Conservation (phyloP, 2,329 filamentous ascomycete species). For the Onygena corvina region DNA sequence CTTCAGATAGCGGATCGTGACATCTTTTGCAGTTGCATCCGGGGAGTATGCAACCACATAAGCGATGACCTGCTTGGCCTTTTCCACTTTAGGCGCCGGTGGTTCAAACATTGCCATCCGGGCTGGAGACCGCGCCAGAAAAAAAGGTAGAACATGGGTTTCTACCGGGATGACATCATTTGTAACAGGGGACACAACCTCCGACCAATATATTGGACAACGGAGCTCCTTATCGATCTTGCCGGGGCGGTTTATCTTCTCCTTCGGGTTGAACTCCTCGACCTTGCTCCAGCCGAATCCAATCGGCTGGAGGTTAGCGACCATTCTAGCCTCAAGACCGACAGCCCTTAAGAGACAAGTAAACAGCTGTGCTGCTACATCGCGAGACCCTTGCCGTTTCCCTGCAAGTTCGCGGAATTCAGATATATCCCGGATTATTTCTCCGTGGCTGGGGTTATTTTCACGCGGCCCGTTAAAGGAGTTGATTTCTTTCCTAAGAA, state of each 20-base stretch:
- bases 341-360: conserved; percentile 70
- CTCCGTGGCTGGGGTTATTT: conserved; percentile 58
- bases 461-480: conserved; percentile 53
- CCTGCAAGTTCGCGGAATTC: conserved; percentile 59
- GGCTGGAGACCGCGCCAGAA: conserved; percentile 61
- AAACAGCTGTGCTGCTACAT: conserved; percentile 80
- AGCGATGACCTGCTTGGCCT: conserved; percentile 75
- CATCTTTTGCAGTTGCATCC: conserved; percentile 85
- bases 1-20: conserved; percentile 82
- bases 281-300: conserved; percentile 84
- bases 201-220: conserved; percentile 87
- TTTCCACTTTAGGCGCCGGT: conserved; percentile 69
- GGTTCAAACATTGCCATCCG: conserved; percentile 66
- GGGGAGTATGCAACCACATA: conserved; percentile 74
- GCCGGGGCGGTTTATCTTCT: conserved; percentile 17
- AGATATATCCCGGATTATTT: conserved; percentile 54
- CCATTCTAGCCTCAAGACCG: conserved; percentile 69
- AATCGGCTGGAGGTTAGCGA: conserved; percentile 71
- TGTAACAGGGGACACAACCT: conserved; percentile 71
- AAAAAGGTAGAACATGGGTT: conserved; percentile 51
- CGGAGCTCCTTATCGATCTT: conserved; percentile 61
- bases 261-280: conserved; percentile 56
- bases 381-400: conserved; percentile 65
- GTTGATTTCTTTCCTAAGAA: conserved; percentile 60
- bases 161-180: conserved; percentile 71